phyloP scores from a whole-genome alignment of 148 eudicot genomes.

The Rhododendron ovatum region DNA sequence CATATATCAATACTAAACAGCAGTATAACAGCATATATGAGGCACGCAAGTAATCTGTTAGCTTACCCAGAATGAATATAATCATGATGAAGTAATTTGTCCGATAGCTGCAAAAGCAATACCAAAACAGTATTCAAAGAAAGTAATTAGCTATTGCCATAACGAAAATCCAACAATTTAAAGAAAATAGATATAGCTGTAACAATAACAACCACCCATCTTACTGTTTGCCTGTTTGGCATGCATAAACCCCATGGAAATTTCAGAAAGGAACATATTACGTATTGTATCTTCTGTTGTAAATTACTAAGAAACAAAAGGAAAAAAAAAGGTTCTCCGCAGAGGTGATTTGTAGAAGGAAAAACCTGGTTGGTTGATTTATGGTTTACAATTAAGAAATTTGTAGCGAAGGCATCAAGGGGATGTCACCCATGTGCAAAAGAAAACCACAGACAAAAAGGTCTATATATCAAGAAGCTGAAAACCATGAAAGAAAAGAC shows the following conservation, averaged over 20 bases:
- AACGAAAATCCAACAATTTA: neutral
- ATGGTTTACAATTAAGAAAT: neutral
- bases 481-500: neutral
- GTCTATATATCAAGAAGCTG: neutral
- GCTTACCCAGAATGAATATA: constrained; percentile 77
- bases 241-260: neutral
- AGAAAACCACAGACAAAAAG: neutral
- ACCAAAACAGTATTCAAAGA: neutral
- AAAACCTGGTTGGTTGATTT: neutral
- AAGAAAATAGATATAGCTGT: neutral
- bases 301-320: neutral
- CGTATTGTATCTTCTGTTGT: neutral
- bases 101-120: constrained; percentile 66
- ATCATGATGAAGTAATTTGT: constrained; percentile 92
- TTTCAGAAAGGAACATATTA: neutral
- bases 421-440: neutral
- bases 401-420: neutral
- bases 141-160: neutral
- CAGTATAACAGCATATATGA: neutral
- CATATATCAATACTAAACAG: neutral
- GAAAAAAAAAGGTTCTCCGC: neutral
- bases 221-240: neutral
- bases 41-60: neutral
- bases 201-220: neutral
- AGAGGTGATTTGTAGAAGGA: neutral